These are phyloP conservation scores for Yarrowia porcina DNA, from an alignment of 805 yeast species.

Conservation along the genomic window DNA sequence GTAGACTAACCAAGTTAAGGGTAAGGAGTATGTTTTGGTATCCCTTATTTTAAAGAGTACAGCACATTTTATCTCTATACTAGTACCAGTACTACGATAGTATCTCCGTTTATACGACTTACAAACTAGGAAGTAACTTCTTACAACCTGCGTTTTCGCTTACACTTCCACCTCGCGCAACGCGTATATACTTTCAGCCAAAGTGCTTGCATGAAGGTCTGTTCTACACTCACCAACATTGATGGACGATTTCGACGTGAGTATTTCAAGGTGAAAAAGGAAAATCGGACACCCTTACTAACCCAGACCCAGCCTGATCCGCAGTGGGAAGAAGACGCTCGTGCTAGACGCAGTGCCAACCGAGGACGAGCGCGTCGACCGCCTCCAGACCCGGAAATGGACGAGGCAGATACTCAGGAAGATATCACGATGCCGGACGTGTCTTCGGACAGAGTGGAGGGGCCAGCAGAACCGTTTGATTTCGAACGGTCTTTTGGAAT, in stretches of 20 bases:
- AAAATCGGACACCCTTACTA: background rate
- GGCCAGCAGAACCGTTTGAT: conserved; percentile 1
- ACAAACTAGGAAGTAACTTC: too few species aligned
- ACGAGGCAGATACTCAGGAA: conserved; percentile 18
- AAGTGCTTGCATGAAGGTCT: background rate
- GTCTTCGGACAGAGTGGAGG: background rate
- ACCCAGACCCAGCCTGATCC: conserved; percentile 25
- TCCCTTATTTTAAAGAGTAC: too few species aligned
- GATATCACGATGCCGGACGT: background rate
- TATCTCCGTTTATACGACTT: too few species aligned
- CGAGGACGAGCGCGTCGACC: background rate
- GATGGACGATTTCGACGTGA: conserved; percentile 16
- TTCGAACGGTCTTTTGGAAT: conserved; percentile 4
- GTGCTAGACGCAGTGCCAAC: background rate
- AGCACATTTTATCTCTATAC: too few species aligned
- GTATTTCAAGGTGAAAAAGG: background rate
- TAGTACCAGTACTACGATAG: too few species aligned
- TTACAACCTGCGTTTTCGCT: too few species aligned
- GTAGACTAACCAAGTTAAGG: background rate
- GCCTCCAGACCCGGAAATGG: background rate
- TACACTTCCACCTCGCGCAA: too few species aligned
- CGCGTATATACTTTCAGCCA: background rate
- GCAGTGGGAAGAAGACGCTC: background rate
- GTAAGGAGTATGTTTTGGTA: too few species aligned
- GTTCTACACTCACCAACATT: background rate